phyloP scores from a whole-genome alignment of 2,329 filamentous ascomycete genomes.

The Fusarium bulbicola region DNA sequence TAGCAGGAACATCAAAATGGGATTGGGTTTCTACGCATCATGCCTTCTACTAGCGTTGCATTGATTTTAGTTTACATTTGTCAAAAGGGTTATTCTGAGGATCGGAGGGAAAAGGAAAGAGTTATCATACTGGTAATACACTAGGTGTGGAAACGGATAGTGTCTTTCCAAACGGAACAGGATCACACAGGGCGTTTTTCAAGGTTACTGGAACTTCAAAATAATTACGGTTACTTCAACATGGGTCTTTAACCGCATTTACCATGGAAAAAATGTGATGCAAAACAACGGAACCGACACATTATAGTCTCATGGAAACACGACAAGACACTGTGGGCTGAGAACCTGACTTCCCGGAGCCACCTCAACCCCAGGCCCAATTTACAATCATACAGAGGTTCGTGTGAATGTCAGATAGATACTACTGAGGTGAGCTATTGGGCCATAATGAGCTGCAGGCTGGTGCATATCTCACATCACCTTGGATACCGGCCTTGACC shows the following conservation, averaged over 20 bases:
- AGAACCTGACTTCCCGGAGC: not conserved
- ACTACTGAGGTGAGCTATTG: not conserved
- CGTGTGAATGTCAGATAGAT: not conserved
- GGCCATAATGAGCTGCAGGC: not conserved
- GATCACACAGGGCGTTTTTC: constrained; percentile 38
- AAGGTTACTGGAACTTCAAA: constrained; percentile 27
- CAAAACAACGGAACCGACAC: not conserved
- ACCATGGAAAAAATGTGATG: not conserved
- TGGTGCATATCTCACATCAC: not conserved
- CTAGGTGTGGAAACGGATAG: constrained; percentile 32
- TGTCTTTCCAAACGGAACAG: constrained; percentile 32
- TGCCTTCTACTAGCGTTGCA: constrained; percentile 41
- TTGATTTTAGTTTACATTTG: constrained; percentile 30
- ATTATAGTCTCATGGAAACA: not conserved
- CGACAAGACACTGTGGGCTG: not conserved
- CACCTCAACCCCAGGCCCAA: too few species aligned
- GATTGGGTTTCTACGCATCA: constrained; percentile 32
- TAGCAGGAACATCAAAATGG: constrained; percentile 6
- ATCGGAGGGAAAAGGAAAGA: constrained; percentile 16
- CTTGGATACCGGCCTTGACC: not conserved
- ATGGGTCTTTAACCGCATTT: not conserved
- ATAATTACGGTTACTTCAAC: constrained; percentile 17
- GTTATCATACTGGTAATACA: constrained; percentile 32
- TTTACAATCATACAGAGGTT: not conserved
- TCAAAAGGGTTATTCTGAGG: constrained; percentile 14